Evolutionary conservation across 495 filamentous ascomycete genomes (phyloP), one percentile per base, ranked within the genome.

Genomic region (Annulohypoxylon maeteangense): DNA sequence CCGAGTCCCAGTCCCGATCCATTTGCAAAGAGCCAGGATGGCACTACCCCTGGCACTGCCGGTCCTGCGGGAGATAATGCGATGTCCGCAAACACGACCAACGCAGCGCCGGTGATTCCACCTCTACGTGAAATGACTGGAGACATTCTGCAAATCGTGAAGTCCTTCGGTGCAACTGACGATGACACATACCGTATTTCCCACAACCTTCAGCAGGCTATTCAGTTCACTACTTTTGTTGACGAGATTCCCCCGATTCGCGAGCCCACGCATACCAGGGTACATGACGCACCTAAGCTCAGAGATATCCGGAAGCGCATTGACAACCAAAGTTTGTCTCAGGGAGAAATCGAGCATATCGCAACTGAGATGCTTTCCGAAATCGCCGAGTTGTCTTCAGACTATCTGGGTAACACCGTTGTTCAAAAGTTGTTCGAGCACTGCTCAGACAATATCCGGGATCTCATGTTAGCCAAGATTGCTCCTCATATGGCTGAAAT

Each of bases 371-470:
- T 99, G 96, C 87, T 99, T 14, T 92, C 93, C 27, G 95, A 99
- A 81, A 94, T 99, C 75, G 93, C 95, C 11, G 95, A 98, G 78
- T 86, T 99, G 16, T 85, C 95, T 18, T 94, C 93, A 8, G 95
- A 99, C 76, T 99, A 99, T 72, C 87, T 99, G 59, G 95, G 95
- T 71, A 99, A 99, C 80, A 99, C 95, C 0, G 95, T 99, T n/a
- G 95, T 99, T 23, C 95, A 99, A 79, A 98, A 98, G 80, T 81
- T 99, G 54, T 99, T 98, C 75, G 95, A 98, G 76, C 94, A 90
- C 79, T 98, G 94, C 81, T 97, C 94, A 0, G 95, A 98, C 74
- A 80, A 87, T 12, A 89, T 93, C 50, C 94, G 96, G 75, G 93
- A 97, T 81, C 88, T 90, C 42, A 99, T 99, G 96, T 86, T 99